These are phyloP conservation scores for Yamadazyma epiphylla DNA, from an alignment of 1,139 yeast species.

Conservation along the genomic window DNA sequence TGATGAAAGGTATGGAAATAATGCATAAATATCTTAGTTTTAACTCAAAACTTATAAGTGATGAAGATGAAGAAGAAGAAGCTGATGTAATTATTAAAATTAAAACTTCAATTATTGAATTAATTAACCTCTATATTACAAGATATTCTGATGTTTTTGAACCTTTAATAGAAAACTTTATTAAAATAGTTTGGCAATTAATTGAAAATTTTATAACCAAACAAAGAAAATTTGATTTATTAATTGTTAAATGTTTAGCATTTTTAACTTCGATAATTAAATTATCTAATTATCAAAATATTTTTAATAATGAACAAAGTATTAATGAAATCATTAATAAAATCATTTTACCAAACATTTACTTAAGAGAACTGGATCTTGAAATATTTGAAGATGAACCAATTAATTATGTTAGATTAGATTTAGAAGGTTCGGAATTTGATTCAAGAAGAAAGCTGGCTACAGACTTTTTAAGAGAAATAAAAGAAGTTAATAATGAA, in stretches of 20 bases:
- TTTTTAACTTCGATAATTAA: slow-evolving; percentile 82
- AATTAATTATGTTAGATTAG: slow-evolving; percentile 84
- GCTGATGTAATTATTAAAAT: slow-evolving; percentile 69
- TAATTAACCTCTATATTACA: slow-evolving; percentile 80
- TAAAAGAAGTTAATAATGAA: slow-evolving; percentile 75
- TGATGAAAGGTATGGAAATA: slow-evolving; percentile 72
- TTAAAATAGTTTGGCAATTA: slow-evolving; percentile 78
- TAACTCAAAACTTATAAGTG: slow-evolving; percentile 50
- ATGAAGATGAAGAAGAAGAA: slow-evolving; percentile 64
- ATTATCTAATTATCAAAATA: slow-evolving; percentile 53
- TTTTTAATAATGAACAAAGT: slow-evolving; percentile 66
- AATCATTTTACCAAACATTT: slow-evolving; percentile 83
- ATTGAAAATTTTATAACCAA: slow-evolving; percentile 58
- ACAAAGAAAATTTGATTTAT: slow-evolving; percentile 76
- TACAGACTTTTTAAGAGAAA: slow-evolving; percentile 83
- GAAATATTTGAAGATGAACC: slow-evolving; percentile 97
- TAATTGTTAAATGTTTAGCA: slow-evolving; percentile 76
- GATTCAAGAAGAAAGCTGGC: slow-evolving; percentile 92
- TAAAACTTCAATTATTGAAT: slow-evolving; percentile 81
- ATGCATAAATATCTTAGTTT: slow-evolving; percentile 77
- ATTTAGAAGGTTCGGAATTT: slow-evolving; percentile 90
- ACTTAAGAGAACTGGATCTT: slow-evolving; percentile 80
- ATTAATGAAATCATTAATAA: slow-evolving; percentile 76
- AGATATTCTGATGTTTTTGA: slow-evolving; percentile 91
- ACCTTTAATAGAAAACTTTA: slow-evolving; percentile 69